Evolutionary conservation across 2,329 filamentous ascomycete species (phyloP), one percentile per base, ranked within the genome.

Genomic region (Leptodontidium sp.): DNA sequence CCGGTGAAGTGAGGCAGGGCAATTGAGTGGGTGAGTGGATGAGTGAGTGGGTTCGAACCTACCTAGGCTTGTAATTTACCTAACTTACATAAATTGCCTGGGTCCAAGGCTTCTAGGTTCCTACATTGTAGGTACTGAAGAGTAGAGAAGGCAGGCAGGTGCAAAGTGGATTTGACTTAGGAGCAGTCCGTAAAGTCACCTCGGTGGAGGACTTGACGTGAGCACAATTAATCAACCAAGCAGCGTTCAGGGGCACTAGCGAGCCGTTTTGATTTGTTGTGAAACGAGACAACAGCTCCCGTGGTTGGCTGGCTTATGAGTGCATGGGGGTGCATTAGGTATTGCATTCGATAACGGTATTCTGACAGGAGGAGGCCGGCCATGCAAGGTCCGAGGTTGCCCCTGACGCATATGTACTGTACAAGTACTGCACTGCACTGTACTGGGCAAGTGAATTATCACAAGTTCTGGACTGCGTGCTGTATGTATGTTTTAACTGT

Each of bases 1-100:
- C 66, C 26, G 65, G 38, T 40, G 64, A 55, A 49, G 57, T 55
- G 29, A 32, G 65, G 26, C 57, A 55, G 15, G 47, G 55, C 47
- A 24, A 26, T 4, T 24, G 55, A 52, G 32, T 63, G 45, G 45
- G 26, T 52, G 52, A 29, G 26, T 52, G 52, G 38, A 45, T 38
- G 35, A 26, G 50, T 63, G 61, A 32, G 29, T 32, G 29, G 29
- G 29, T 32, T 32, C 6, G 29, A 32, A 32, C 29, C 29, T 32
- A 32, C 29, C 29, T 32, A 32, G 29, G 29, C 29, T 32, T 32
- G 29, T 32, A 32, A 32, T 32, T 32, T 32, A 32, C 29, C 29
- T 32, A 32, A 32, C 6, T 32, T 32, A 32, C 29, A 3, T 32
- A 32, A 4, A 32, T 32, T 32, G 29, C 29, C 29, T 32, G 29